Base-by-base conservation (phyloP, 306 rosid genomes). In the Corylus avellana region DNA sequence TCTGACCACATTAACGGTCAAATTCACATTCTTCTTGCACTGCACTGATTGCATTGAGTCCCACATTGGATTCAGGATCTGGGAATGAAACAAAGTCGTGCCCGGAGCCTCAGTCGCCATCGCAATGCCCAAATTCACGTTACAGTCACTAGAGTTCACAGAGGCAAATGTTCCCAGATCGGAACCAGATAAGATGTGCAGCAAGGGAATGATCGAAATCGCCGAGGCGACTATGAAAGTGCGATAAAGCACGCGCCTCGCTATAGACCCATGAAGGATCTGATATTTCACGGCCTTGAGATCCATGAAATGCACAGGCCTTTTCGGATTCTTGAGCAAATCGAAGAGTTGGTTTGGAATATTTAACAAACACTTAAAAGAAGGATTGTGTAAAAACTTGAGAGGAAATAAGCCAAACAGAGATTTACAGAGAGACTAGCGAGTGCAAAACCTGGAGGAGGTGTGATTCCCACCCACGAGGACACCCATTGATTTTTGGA, bases 381-480 rank as follows among this genome's bases (percentile, higher is more conserved):
- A 47, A 8, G 4, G 62, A 7, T 42, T 8, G 61, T 42, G n/a
- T 29, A 47, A 74, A 44, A 80, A 39, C 44, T 29, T 37, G 75
- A 73, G 83, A 79, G 82, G 58, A 54, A 70, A 64, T 64, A 84
- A 85, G 75, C 87, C 87, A 42, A 73, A 14, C 29, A 32, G 50
- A 84, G 50, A 12, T 2, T 49, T 44, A 76, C 25, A 42, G 51
- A 59, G 16, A 37, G 66, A 44, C 57, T 92, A 94, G 86, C 97
- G 97, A 88, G 97, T 78, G 73, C 97, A 94, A 88, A 94, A 94
- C 90, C 98, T 92, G 91, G 93, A 91, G 50, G 97, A 89, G 48
- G 97, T 92, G 85, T 92, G 98, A 71, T 91, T 94, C 13, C 97
- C 97, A 92, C 94, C 97, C 97, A 92, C 95, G 93, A 94, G 98